phyloP scores from a whole-genome alignment of 345 rosid species.

The Salix viminalis region DNA sequence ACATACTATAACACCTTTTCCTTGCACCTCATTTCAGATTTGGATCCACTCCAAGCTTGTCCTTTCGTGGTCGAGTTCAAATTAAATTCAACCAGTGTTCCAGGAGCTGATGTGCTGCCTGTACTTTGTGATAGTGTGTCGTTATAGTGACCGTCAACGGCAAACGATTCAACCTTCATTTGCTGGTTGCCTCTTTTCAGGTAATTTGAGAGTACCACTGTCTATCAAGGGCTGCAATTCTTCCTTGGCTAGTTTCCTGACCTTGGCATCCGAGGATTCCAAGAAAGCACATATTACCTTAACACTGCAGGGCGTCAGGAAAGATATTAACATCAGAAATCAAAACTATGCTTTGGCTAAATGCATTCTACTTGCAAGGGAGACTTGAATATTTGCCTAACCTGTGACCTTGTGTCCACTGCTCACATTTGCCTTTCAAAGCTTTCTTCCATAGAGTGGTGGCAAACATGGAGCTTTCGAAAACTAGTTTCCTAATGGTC shows the following conservation, averaged over 20 bases:
- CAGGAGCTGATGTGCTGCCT: background rate
- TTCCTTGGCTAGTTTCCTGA: slow-evolving; percentile 41
- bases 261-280: slow-evolving; percentile 53
- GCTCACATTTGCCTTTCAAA: slow-evolving; percentile 54
- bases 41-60: background rate
- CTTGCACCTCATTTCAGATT: background rate
- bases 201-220: slow-evolving; percentile 50
- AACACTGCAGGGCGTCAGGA: slow-evolving; percentile 46
- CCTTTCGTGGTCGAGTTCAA: background rate
- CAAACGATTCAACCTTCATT: slow-evolving; percentile 21
- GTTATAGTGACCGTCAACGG: too few species aligned
- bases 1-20: background rate
- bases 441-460: slow-evolving; percentile 65
- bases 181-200: slow-evolving; percentile 31
- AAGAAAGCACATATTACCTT: slow-evolving; percentile 68
- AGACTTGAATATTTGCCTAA: slow-evolving; percentile 16
- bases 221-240: slow-evolving; percentile 73
- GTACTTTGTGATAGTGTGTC: background rate
- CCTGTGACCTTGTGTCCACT: slow-evolving; percentile 92
- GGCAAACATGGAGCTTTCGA: slow-evolving; percentile 67
- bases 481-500: slow-evolving; percentile 65
- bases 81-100: background rate
- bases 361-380: background rate
- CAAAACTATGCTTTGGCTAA: background rate
- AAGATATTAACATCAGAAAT: slow-evolving; percentile 3